phyloP scores from a whole-genome alignment of 2,329 filamentous ascomycete genomes.

The Ophiocordyceps camponoti-rufipedis region DNA sequence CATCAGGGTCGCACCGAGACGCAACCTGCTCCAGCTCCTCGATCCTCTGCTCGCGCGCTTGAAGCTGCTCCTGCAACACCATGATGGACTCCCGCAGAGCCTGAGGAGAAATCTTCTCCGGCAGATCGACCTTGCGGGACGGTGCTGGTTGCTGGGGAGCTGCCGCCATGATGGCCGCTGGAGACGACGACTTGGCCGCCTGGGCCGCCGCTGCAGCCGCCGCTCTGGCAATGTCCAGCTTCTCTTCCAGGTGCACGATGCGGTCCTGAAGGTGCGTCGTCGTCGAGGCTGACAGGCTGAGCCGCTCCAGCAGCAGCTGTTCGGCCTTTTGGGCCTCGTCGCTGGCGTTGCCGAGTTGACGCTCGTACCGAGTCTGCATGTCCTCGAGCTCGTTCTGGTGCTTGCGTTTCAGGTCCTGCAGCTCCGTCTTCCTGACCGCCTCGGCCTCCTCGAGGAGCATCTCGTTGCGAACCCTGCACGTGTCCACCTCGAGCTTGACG shows the following conservation, averaged over 20 bases:
- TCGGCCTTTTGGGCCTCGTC: conserved; percentile 75
- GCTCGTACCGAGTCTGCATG: conserved; percentile 55
- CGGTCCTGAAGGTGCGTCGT: conserved; percentile 74
- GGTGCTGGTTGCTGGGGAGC: conserved; percentile 6
- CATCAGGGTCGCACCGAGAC: conserved; percentile 53
- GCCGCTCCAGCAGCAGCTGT: conserved; percentile 60
- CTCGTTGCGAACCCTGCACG: conserved; percentile 62
- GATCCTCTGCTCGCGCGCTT: conserved; percentile 79
- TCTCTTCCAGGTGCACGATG: conserved; percentile 71
- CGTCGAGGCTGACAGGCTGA: conserved; percentile 70
- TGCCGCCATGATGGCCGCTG: conserved; percentile 6
- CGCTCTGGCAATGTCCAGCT: conserved; percentile 74
- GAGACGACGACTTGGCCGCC: conserved; percentile 38
- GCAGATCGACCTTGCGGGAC: conserved; percentile 29
- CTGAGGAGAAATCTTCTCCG: conserved; percentile 84
- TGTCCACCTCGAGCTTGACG: conserved; percentile 62
- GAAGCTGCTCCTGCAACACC: conserved; percentile 89
- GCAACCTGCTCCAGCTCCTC: conserved; percentile 67
- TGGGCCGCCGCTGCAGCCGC: conserved; percentile 69
- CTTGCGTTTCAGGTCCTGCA: conserved; percentile 33
- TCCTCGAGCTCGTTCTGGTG: conserved; percentile 57
- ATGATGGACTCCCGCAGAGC: conserved; percentile 90
- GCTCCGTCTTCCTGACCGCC: conserved; percentile 40
- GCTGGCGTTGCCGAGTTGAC: conserved; percentile 50
- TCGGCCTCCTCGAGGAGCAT: conserved; percentile 71